Evolutionary conservation across 768 basidiomycete species (phyloP).

Genomic region (Ramaria sp.): DNA sequence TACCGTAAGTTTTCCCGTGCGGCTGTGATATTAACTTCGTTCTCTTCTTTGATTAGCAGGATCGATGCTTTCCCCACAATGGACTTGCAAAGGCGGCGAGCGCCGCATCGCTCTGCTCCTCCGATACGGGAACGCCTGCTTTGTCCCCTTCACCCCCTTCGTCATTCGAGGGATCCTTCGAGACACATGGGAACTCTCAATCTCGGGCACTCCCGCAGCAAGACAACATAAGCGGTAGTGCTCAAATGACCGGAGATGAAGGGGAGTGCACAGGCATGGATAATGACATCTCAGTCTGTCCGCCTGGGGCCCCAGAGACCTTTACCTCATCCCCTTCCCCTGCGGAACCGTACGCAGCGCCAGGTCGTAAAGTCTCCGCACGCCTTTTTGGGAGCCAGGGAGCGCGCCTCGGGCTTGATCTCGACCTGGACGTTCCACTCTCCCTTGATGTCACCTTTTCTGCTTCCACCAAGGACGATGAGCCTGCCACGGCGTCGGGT

Average conservation of each 20-base stretch:
- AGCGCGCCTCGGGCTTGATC: slow-evolving; percentile 3
- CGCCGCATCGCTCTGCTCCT: neutral
- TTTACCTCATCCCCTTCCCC: neutral
- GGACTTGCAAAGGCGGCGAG: too few species aligned
- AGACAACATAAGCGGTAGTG: neutral
- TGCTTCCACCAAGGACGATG: too few species aligned
- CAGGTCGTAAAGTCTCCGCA: neutral
- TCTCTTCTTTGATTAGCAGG: too few species aligned
- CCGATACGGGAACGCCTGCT: neutral
- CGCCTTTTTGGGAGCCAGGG: slow-evolving; percentile 7
- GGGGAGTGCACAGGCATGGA: neutral
- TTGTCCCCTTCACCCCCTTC: slow-evolving; percentile 1
- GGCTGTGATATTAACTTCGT: too few species aligned
- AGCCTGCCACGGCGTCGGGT: too few species aligned
- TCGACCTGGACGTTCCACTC: neutral
- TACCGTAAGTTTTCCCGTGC: too few species aligned
- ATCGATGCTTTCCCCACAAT: too few species aligned
- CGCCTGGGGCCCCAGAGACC: neutral
- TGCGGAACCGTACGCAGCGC: neutral
- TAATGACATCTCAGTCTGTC: neutral
- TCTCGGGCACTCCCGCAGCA: too few species aligned
- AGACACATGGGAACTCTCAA: too few species aligned
- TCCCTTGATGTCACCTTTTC: too few species aligned
- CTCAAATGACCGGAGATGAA: neutral
- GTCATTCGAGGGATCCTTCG: neutral